A percentile compares a stretch with the other conserved stretches of the same genome.
These are phyloP conservation scores for Monsonia emarginata DNA, from an alignment of 441 rosid genomes.

Conservation along the genomic window DNA sequence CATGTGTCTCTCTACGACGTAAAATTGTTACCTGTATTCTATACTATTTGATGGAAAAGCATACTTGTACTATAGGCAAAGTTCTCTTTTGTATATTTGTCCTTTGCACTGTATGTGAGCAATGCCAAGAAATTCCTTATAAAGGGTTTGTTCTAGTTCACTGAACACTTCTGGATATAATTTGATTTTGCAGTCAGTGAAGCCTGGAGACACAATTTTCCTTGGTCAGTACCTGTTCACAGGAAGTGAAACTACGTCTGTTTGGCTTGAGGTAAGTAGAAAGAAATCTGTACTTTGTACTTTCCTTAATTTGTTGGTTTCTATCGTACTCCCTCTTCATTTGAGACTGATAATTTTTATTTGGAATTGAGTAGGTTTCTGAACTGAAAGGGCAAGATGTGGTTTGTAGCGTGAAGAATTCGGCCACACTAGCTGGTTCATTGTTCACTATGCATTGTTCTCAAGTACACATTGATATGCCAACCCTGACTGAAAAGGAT, in stretches of 20 bases:
- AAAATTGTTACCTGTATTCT: neutral
- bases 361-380: conserved; percentile 46
- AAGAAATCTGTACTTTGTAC: conserved; percentile 3
- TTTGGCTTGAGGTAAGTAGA: conserved; percentile 80
- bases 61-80: neutral
- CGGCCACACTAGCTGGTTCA: conserved; percentile 78
- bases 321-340: neutral
- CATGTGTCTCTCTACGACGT: neutral
- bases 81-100: neutral
- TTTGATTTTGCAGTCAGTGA: conserved; percentile 62
- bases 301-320: neutral
- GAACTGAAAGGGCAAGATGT: conserved; percentile 84
- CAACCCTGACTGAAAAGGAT: conserved; percentile 82
- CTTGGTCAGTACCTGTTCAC: conserved; percentile 89
- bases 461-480: conserved; percentile 76
- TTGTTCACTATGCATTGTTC: conserved; percentile 77
- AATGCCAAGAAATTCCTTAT: neutral
- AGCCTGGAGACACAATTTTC: conserved; percentile 86
- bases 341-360: conserved; percentile 5
- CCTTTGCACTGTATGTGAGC: neutral
- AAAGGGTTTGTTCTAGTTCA: neutral
- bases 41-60: neutral
- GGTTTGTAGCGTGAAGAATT: conserved; percentile 66
- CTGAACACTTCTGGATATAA: conserved; percentile 4
- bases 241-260: conserved; percentile 97